phyloP scores from a whole-genome alignment of 495 filamentous ascomycete genomes.

The Darksidea phi region DNA sequence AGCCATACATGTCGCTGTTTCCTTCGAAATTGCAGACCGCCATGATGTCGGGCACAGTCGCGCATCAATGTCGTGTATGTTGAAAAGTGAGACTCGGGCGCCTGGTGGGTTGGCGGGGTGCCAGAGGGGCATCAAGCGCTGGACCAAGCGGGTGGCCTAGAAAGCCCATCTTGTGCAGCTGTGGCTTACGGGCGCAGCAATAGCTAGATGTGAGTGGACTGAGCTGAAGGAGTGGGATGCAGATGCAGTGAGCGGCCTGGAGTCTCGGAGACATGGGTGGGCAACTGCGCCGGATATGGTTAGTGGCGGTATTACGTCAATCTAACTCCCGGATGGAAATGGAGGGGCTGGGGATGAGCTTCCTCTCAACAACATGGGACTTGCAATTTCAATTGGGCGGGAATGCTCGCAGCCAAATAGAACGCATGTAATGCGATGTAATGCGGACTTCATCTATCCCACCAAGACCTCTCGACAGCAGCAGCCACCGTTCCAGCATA shows the following conservation, averaged over 20 bases:
- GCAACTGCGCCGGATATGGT: neutral
- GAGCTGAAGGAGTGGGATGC: neutral
- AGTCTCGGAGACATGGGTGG: neutral
- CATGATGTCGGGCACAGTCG: constrained; percentile 3
- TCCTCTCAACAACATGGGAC: too few species aligned
- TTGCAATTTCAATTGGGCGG: too few species aligned
- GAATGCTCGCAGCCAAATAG: too few species aligned
- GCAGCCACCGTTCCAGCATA: too few species aligned
- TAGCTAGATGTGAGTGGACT: neutral
- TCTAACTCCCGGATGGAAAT: neutral
- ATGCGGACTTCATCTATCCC: too few species aligned
- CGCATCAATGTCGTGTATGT: neutral
- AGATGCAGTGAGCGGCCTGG: neutral
- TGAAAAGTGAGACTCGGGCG: neutral
- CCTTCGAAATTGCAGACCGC: constrained; percentile 25
- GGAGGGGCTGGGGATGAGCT: constrained; percentile 6
- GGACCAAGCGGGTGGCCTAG: neutral
- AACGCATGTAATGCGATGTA: too few species aligned
- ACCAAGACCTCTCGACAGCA: too few species aligned
- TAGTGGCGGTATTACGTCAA: constrained; percentile 6
- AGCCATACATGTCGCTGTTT: constrained; percentile 34
- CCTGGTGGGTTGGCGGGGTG: neutral
- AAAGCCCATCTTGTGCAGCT: neutral
- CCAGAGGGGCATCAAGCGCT: neutral
- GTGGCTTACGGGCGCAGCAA: neutral